phyloP scores from a whole-genome alignment of 805 yeast species.

The Sugiyamaella floridensis region DNA sequence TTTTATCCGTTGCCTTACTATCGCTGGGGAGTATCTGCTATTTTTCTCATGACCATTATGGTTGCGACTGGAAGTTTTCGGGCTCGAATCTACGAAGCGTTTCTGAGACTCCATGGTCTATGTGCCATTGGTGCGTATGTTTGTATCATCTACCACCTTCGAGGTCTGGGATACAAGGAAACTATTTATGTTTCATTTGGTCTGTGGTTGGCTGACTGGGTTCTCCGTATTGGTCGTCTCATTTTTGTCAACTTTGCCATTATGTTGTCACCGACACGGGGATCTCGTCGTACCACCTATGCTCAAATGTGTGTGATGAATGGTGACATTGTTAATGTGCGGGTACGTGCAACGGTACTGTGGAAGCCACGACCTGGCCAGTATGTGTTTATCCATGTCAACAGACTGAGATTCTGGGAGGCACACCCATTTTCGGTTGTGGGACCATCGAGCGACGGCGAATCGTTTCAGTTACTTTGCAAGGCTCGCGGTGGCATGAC shows the following conservation, averaged over 20 bases:
- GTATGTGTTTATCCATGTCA: conserved; percentile 51
- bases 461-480: conserved; percentile 42
- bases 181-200: conserved; percentile 50
- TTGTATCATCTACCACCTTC: conserved; percentile 51
- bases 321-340: conserved; percentile 43
- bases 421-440: conserved; percentile 62
- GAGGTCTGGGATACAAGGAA: conserved; percentile 46
- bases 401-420: conserved; percentile 47
- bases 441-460: conserved; percentile 34
- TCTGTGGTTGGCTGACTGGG: conserved; percentile 62
- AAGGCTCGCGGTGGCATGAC: conserved; percentile 53
- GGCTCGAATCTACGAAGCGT: conserved; percentile 48
- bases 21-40: conserved; percentile 32
- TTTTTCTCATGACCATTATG: conserved; percentile 33
- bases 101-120: conserved; percentile 48
- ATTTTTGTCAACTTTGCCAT: conserved; percentile 29
- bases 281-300: conserved; percentile 18
- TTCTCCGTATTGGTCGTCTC: conserved; percentile 48
- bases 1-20: conserved; percentile 32
- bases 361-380: conserved; percentile 59
- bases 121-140: conserved; percentile 50
- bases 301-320: conserved; percentile 39
- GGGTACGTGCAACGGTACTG: conserved; percentile 44
- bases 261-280: conserved; percentile 34
- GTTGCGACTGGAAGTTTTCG: conserved; percentile 43